Conservation (phyloP, 1,284 basidiomycete species). For the Kwoniella shivajii region DNA sequence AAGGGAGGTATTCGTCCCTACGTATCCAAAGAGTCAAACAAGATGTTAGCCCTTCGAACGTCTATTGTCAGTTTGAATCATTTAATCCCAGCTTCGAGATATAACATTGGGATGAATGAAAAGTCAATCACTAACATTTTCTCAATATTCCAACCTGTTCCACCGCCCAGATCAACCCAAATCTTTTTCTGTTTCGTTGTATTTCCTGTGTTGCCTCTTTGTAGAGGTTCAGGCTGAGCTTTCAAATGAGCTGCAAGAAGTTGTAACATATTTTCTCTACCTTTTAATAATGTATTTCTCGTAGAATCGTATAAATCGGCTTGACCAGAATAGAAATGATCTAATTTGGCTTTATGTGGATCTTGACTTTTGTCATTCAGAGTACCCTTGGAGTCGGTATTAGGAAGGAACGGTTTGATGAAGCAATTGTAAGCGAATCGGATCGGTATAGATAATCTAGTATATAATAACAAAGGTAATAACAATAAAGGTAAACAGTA, state of each 20-base stretch:
- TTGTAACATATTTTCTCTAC: slow-evolving; percentile 69
- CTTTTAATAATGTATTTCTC: slow-evolving; percentile 64
- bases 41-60: too few relatives aligned
- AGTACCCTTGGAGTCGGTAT: background rate
- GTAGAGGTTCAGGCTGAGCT: slow-evolving; percentile 47
- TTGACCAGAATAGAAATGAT: slow-evolving; percentile 67
- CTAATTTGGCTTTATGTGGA: slow-evolving; percentile 51
- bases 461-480: slow-evolving; percentile 9
- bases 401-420: slow-evolving; percentile 54
- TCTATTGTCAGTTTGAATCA: too few relatives aligned
- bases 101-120: background rate
- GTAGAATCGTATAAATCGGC: slow-evolving; percentile 72
- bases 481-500: slow-evolving; percentile 16
- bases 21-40: background rate
- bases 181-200: slow-evolving; percentile 53
- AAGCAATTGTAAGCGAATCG: slow-evolving; percentile 56
- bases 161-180: slow-evolving; percentile 82
- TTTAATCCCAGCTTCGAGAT: too few relatives aligned
- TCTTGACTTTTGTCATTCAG: slow-evolving; percentile 24
- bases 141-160: slow-evolving; percentile 82
- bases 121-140: slow-evolving; percentile 57
- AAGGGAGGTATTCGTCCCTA: slow-evolving; percentile 72
- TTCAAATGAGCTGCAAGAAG: slow-evolving; percentile 70
- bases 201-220: background rate
- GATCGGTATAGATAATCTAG: slow-evolving; percentile 32